A percentile compares a stretch with the other conserved stretches of the same genome.
These are phyloP conservation scores for Ajuga reptans DNA, from an alignment of 305 asterid species.

Conservation along the genomic window DNA sequence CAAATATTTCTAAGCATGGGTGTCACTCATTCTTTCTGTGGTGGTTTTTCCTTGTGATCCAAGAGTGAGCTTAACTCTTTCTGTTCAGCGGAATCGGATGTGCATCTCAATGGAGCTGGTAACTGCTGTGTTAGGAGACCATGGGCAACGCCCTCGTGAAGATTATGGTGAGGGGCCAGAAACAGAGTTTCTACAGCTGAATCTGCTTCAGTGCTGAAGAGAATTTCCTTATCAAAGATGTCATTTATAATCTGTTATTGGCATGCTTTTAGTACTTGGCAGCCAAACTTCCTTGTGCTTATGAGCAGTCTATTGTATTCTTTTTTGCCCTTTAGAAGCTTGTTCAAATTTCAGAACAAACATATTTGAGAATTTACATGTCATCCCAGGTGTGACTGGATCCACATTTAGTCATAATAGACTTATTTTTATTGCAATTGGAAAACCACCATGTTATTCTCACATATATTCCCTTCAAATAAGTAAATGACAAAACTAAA, in stretches of 20 bases:
- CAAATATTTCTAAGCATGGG: conserved; percentile 1
- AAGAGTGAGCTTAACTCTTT: conserved; percentile 12
- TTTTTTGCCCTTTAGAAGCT: background rate
- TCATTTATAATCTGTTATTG: background rate
- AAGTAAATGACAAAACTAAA: background rate
- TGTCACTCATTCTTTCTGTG: background rate
- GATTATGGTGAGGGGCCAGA: conserved; percentile 72
- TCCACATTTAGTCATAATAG: background rate
- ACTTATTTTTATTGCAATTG: background rate
- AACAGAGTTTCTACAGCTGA: background rate
- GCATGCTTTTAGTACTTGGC: background rate
- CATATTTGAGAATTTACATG: background rate
- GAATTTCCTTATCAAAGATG: background rate
- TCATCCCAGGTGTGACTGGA: background rate
- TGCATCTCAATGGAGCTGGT: conserved; percentile 97
- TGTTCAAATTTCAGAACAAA: background rate
- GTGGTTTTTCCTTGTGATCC: conserved; percentile 19
- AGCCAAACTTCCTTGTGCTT: background rate
- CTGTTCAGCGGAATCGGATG: conserved; percentile 55
- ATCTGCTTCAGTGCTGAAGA: conserved; percentile 4
- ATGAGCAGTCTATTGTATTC: background rate
- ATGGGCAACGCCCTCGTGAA: conserved; percentile 88
- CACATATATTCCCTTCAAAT: background rate
- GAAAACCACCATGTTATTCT: conserved; percentile 2
- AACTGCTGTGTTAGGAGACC: conserved; percentile 96